Evolutionary conservation across 768 basidiomycete genomes (phyloP), one percentile per base, ranked within the genome.

Genomic region (Mrakia blollopis): DNA sequence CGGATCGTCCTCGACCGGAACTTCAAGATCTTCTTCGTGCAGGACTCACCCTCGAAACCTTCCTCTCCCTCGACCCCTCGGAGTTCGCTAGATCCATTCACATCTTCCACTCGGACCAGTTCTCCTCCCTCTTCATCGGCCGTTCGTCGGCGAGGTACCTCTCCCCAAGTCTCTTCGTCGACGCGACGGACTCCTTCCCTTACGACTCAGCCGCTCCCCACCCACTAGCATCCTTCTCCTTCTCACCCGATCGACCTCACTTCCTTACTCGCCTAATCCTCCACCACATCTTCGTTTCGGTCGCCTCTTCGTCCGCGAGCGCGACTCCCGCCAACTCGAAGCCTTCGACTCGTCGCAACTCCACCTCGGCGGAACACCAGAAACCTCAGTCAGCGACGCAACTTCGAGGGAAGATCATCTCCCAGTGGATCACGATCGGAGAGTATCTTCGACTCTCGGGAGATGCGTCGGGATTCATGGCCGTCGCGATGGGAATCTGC

Each of bases 241-340:
- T 74, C 47, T 74, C 73, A 0, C 73, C 73, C 39, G 88, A 89
- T 8, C 86, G 85, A 61, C 91, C 91, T 2, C 91, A 94, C 81
- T 94, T 92, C 92, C 84, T 93, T 60, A 93, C 92, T 21, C 89
- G 88, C 80, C 83, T 91, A 6, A 83, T 93, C 9, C 82, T 94
- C 2, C 82, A 89, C 62, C 91, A 92, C 81, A 87, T 92, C 18
- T 86, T 67, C 60, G 73, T 44, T 14, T 63, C 35, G 10, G 39
- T 37, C 47, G n/a, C 39, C 13, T 32, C 72, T 13, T 41, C 44
- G n/a, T 21, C 54, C 14, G 10, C 70, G 44, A 50, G 6, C 70
- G 70, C 50, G 16, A 30, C 70, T 50, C 44, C 47, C 3, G 23
- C 44, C n/a, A 28, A n/a, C 32, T 65, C 63, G 10, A 65, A 65